Percentiles rank a stretch among this genome's conserved stretches.
Evolutionary conservation across 805 yeast genomes (phyloP).

Genomic region (Saccharomyces kudriavzevii): DNA sequence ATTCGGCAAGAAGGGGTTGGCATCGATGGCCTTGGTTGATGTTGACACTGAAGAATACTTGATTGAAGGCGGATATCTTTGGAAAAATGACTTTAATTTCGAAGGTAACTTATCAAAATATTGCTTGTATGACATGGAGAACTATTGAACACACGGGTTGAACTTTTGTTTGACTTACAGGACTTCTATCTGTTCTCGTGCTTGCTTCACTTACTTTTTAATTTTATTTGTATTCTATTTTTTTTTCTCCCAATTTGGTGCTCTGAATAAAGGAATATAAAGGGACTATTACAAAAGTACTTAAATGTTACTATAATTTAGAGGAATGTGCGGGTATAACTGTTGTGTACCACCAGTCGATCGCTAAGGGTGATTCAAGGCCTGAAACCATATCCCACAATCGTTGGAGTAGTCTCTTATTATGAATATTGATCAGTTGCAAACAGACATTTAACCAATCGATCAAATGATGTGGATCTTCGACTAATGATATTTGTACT

Average conservation of each 20-base stretch:
- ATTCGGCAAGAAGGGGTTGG: conserved; percentile 84
- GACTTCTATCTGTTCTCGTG: not conserved
- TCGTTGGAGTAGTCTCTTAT: conserved; percentile 2
- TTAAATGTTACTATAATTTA: not conserved
- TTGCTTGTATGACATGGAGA: conserved; percentile 18
- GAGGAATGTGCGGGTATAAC: conserved; percentile 2
- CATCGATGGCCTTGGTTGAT: conserved; percentile 53
- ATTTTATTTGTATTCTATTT: not conserved
- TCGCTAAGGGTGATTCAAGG: conserved; percentile 12
- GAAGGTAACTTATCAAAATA: conserved; percentile 57
- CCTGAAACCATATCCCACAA: conserved; percentile 19
- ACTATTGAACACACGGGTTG: not conserved
- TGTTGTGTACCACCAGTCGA: conserved; percentile 26
- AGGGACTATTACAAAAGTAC: not conserved
- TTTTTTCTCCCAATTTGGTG: not conserved
- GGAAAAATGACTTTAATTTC: conserved; percentile 64
- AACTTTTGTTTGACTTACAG: not conserved
- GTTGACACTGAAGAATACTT: conserved; percentile 59
- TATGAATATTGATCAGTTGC: conserved; percentile 10
- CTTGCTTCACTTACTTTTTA: not conserved
- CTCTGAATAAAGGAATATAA: not conserved
- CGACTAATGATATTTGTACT: conserved; percentile 14
- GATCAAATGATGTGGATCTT: conserved; percentile 4
- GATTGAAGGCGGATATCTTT: conserved; percentile 71
- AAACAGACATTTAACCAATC: conserved; percentile 24